phyloP scores from a whole-genome alignment of 768 basidiomycete species.

The Pleurotus cornucopiae region DNA sequence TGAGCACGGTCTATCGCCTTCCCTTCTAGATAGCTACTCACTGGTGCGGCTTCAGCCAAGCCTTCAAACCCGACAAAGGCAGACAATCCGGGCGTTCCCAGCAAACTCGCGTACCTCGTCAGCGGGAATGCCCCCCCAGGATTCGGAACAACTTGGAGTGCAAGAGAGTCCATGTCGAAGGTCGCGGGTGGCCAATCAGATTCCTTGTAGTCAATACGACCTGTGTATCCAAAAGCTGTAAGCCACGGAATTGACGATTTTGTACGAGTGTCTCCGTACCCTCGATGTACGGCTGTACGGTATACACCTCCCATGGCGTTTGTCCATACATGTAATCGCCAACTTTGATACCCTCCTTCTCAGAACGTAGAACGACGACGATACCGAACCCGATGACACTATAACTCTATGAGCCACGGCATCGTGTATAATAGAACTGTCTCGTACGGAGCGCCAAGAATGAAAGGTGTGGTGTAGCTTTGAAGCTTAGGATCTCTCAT shows the following conservation, averaged over 20 bases:
- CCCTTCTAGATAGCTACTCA: not conserved
- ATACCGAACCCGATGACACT: slow-evolving; percentile 17
- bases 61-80: slow-evolving; percentile 23
- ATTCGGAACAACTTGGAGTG: slow-evolving; percentile 16
- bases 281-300: slow-evolving; percentile 17
- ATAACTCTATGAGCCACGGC: not conserved
- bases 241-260: not conserved
- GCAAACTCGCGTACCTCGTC: slow-evolving; percentile 13
- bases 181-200: slow-evolving; percentile 13
- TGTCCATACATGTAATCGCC: slow-evolving; percentile 28
- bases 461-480: slow-evolving; percentile 15
- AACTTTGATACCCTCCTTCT: slow-evolving; percentile 20
- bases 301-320: slow-evolving; percentile 17
- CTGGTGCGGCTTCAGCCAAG: slow-evolving; percentile 14
- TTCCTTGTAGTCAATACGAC: slow-evolving; percentile 12
- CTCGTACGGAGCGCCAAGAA: slow-evolving; percentile 17
- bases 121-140: slow-evolving; percentile 19
- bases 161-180: slow-evolving; percentile 18
- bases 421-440: not conserved
- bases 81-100: slow-evolving; percentile 23
- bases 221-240: slow-evolving; percentile 2
- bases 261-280: not conserved
- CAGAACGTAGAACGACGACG: slow-evolving; percentile 28
- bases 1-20: not conserved
- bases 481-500: slow-evolving; percentile 22